Base-by-base conservation (phyloP, 768 basidiomycete genomes). In the Serendipita sp. region DNA sequence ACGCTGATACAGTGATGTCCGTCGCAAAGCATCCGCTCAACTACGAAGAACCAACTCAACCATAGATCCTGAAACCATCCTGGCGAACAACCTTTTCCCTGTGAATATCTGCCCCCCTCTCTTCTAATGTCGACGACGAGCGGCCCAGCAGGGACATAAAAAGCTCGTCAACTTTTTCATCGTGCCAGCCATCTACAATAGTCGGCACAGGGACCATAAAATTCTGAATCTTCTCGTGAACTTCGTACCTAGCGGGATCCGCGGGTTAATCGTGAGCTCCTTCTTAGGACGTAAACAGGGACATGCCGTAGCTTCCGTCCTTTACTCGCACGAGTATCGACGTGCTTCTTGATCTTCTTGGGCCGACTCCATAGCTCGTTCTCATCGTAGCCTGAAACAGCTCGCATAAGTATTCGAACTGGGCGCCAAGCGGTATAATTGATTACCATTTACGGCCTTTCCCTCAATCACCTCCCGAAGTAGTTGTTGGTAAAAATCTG, bases 271-370 rank as follows among this genome's bases (percentile, higher is more conserved):
- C 13, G 7, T 38, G 36, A 64, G 34, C 32, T 23, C 18, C 13
- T 32, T 34, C 35, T 48, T 13, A 23, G 34, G 47, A 45, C 32
- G 46, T 28, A 28, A 62, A 7, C 47, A 44, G 13, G 46, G 16
- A 76, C 83, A 35, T 45, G 89, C 85, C 94, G 81, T 67, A 99
- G 75, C 74, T 93, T 95, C 65, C 95, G 79, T 3, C 96, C 96
- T 76, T 98, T 98, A 75, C 88, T 92, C 7, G 92, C 95, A 69
- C 87, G 91, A 0, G 92, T 91, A 72, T 99, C 95, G n/a, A 95
- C 90, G 71, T 85, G 89, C 73, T 87, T 88, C 76, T 86, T 86
- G 28, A 82, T 80, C 73, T 84, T 89, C 71, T 82, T 85, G 69
- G 83, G 83, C 66, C 81, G 84, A 71, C 89, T 32, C 28, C 64